Conservation (phyloP, 2,329 filamentous ascomycete genomes). For the Magnaporthiopsis rhizophila region DNA sequence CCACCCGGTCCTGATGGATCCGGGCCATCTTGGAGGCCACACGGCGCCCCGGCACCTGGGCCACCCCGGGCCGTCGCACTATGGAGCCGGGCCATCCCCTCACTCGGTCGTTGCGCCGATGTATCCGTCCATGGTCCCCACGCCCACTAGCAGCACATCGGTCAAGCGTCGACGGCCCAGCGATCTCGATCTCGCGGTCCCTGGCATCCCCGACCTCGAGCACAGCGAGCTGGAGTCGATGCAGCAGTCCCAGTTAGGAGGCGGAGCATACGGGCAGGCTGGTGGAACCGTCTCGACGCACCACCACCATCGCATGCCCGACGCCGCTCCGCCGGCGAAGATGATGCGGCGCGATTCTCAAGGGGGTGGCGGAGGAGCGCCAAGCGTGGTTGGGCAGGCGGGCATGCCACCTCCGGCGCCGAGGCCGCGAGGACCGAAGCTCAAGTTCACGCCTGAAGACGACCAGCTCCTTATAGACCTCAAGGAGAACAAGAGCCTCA, state of each 20-base stretch:
- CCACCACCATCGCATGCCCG: constrained; percentile 72
- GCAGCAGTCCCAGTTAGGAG: constrained; percentile 44
- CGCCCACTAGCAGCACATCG: constrained; percentile 21
- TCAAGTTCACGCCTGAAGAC: constrained; percentile 91
- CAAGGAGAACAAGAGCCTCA: constrained; percentile 90
- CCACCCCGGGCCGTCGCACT: constrained; percentile 46
- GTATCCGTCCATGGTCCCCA: constrained; percentile 35
- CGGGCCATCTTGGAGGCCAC: constrained; percentile 44
- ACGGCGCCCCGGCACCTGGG: constrained; percentile 37
- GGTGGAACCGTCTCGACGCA: constrained; percentile 53
- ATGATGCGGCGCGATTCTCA: constrained; percentile 49
- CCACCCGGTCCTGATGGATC: constrained; percentile 49
- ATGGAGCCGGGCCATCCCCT: constrained; percentile 37
- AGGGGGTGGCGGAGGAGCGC: constrained; percentile 49
- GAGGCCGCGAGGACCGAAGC: constrained; percentile 75
- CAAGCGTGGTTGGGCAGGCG: constrained; percentile 77
- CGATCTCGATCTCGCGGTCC: constrained; percentile 48
- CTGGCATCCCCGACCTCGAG: constrained; percentile 43
- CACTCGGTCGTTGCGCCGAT: constrained; percentile 41
- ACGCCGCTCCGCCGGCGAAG: constrained; percentile 62
- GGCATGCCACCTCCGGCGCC: constrained; percentile 82
- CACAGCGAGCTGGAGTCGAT: constrained; percentile 48
- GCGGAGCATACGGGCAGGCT: constrained; percentile 39
- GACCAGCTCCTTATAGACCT: constrained; percentile 81
- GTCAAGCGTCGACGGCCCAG: constrained; percentile 49